Evolutionary conservation across 768 basidiomycete species (phyloP), one percentile per base, ranked within the genome.

Genomic region (Mycena alexandri): DNA sequence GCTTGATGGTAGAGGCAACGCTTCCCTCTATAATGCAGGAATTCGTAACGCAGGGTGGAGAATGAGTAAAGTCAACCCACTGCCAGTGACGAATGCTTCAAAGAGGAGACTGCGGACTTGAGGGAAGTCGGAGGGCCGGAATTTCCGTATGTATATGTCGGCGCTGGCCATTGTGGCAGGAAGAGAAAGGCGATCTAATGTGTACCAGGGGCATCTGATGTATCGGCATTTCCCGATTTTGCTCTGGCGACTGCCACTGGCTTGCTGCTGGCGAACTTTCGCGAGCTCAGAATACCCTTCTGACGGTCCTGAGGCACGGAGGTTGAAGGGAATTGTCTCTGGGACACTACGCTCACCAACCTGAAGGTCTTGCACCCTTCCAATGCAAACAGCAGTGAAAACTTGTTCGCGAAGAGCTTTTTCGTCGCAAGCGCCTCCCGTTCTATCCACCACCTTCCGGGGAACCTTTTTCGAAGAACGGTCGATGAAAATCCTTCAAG

Each of bases 401-500:
- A 16, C 12, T 14, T 44, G 44, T 22, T 17, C 44, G 11, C 21
- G 50, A 4, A 54, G 21, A 57, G 29, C 22, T 7, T 34, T 41
- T 29, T 50, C 46, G 6, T 70, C 61, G 2, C 33, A 36, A 13
- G 51, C 42, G 44, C 2, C 59, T 5, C 44, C 54, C 0, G 17
- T 38, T 42, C 58, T 76, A n/a, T 87, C 91, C 5, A 82, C 89
- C 0, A 87, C 90, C 0, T 86, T 90, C 61, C 86, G 89, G 33
- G 95, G 95, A 3, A 83, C 79, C 2, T 87, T 88, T 0, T 98
- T 95, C 74, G 95, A 98, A 76, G 76, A 86, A 33, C 87, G 90
- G 1, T 89, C 90, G 0, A 83, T 90, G 29, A 75, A 78, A 11
- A 72, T 94, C 7, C 84, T 95, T 6, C 86, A 88, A 42, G 76